phyloP scores from a whole-genome alignment of 306 rosid genomes.

The Cicer chorassanicum region DNA sequence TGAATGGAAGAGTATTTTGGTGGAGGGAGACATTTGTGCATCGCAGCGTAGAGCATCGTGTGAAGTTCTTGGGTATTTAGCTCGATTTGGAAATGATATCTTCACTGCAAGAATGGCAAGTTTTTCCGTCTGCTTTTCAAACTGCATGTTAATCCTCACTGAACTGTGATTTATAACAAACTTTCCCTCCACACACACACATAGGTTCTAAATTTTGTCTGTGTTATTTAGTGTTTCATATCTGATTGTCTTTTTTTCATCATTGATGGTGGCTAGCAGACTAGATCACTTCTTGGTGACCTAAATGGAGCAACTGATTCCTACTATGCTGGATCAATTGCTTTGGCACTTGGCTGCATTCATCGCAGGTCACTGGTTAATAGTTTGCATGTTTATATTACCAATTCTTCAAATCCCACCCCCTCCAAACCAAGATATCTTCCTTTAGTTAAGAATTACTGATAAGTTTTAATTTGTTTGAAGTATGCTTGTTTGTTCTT shows the following conservation, averaged over 20 bases:
- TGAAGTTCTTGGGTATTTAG: slow-evolving; percentile 90
- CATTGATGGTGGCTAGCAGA: slow-evolving; percentile 58
- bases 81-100: slow-evolving; percentile 92
- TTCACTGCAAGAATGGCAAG: slow-evolving; percentile 94
- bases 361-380: slow-evolving; percentile 75
- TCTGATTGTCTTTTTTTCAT: slow-evolving; percentile 42
- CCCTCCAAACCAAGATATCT: neutral
- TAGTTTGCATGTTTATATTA: slow-evolving; percentile 37
- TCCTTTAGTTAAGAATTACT: slow-evolving; percentile 13
- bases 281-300: slow-evolving; percentile 82
- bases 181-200: neutral
- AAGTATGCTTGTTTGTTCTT: slow-evolving; percentile 32
- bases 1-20: slow-evolving; percentile 78
- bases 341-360: slow-evolving; percentile 94
- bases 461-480: slow-evolving; percentile 39
- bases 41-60: slow-evolving; percentile 89
- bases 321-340: slow-evolving; percentile 84
- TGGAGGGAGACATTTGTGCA: slow-evolving; percentile 88
- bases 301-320: slow-evolving; percentile 76
- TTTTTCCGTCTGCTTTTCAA: slow-evolving; percentile 40
- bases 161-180: slow-evolving; percentile 37
- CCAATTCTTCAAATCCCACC: slow-evolving; percentile 15
- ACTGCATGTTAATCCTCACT: slow-evolving; percentile 23
- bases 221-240: slow-evolving; percentile 2
- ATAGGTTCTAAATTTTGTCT: slow-evolving; percentile 18